Evolutionary conservation across 768 basidiomycete species (phyloP).

Genomic region (Arthromyces matolae): DNA sequence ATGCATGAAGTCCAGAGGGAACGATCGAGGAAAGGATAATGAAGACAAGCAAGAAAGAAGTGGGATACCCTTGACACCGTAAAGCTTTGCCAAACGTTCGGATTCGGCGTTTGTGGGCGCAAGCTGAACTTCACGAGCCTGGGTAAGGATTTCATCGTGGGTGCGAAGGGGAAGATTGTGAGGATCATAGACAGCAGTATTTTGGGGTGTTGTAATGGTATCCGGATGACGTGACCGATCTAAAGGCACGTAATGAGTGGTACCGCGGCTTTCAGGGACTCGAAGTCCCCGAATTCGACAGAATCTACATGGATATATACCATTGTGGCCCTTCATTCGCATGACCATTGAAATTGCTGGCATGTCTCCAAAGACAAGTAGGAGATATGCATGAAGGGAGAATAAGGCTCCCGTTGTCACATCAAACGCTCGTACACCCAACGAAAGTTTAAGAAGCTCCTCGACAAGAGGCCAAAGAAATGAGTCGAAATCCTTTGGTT

Average conservation of each 20-base stretch:
- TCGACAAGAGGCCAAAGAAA: slow-evolving; percentile 35
- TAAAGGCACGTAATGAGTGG: slow-evolving; percentile 21
- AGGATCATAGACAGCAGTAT: slow-evolving; percentile 22
- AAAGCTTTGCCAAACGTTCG: slow-evolving; percentile 15
- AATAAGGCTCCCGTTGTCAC: slow-evolving; percentile 12
- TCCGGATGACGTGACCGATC: slow-evolving; percentile 6
- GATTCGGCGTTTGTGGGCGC: slow-evolving; percentile 16
- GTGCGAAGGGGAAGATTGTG: slow-evolving; percentile 17
- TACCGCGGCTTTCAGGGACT: slow-evolving; percentile 3
- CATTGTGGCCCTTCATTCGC: slow-evolving; percentile 38
- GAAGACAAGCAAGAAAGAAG: slow-evolving; percentile 28
- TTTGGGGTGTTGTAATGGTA: not conserved
- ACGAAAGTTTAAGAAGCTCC: slow-evolving; percentile 27
- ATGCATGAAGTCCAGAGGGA: slow-evolving; percentile 50
- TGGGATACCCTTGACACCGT: slow-evolving; percentile 34
- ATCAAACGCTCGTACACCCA: slow-evolving; percentile 33
- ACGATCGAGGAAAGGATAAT: slow-evolving; percentile 30
- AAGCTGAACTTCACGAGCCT: slow-evolving; percentile 16
- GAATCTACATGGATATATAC: slow-evolving; percentile 27
- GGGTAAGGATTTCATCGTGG: slow-evolving; percentile 11
- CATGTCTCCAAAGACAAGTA: slow-evolving; percentile 22
- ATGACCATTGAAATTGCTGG: slow-evolving; percentile 21
- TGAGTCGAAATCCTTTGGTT: slow-evolving; percentile 33
- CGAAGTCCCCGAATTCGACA: slow-evolving; percentile 29
- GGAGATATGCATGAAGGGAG: slow-evolving; percentile 17